Base-by-base conservation (phyloP, 2,329 filamentous ascomycete species). In the Bipolaris bicolor region DNA sequence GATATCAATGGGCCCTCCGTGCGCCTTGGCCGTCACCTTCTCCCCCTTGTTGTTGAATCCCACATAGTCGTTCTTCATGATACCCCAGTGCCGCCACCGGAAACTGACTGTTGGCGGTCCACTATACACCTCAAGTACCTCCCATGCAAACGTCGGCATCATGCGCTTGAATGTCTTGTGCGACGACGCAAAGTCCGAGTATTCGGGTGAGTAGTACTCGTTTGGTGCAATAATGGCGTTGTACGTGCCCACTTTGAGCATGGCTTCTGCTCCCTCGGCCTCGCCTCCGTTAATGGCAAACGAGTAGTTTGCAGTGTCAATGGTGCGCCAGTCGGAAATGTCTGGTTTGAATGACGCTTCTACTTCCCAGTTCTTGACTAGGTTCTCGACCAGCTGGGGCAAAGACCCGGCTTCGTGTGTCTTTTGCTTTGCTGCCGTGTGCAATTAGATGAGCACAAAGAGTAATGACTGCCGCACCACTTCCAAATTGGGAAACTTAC, bases 291-390 rank as follows among this genome's bases (percentile, higher is more conserved):
- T 89, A 73, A 89, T 83, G 24, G 85, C 81, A 67, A 90, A 89
- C 2, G 78, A 81, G 78, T 89, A 90, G 29, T 81, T 82, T 6
- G 77, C 69, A 3, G 77, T 79, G 70, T 89, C 85, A 63, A 90
- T 81, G 2, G 88, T 90, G 44, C 87, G 82, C 87, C 87, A 90
- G 74, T 90, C 85, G 3, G 76, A 65, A 9, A 89, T 78, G 15
- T 79, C 67, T 7, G 82, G 81, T 76, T 90, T 90, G 82, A 88
- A 89, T 0, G 85, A 88, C 0, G 88, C 88, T 72, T 90, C 87
- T 49, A 89, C 83, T 73, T 90, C 87, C 88, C 87, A 90, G 72
- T 90, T 90, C 78, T 90, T 89, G 69, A 90, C 87, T 1, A 90
- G 82, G 68, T 89, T 90, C 71, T 89, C 83, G 37, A 90, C 86